A percentile compares a stretch with the other conserved stretches of the same genome.
These are phyloP conservation scores for Diutina rugosa DNA, from an alignment of 1,139 yeast species.

Conservation along the genomic window DNA sequence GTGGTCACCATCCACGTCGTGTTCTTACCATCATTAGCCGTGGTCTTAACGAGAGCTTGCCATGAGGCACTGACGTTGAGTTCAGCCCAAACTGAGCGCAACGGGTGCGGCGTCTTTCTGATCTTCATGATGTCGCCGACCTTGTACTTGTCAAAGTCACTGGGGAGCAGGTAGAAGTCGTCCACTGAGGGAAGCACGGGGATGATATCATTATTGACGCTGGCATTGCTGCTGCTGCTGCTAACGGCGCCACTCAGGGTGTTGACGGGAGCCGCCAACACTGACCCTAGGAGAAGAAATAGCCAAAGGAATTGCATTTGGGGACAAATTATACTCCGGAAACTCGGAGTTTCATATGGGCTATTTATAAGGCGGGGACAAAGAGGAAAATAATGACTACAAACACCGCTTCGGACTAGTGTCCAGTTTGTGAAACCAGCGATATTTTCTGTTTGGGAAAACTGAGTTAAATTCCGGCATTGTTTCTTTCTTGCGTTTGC, in stretches of 20 bases:
- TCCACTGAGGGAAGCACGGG: neutral
- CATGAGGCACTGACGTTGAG: neutral
- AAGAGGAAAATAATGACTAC: too few relatives aligned
- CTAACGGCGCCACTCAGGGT: neutral
- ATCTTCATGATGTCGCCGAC: neutral
- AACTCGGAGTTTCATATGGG: neutral
- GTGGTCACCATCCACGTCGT: slow-evolving; percentile 12
- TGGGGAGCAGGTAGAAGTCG: neutral
- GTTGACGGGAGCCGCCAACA: neutral
- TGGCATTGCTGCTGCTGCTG: too few relatives aligned
- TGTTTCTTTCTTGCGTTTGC: neutral
- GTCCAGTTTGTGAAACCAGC: too few relatives aligned
- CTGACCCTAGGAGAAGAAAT: neutral
- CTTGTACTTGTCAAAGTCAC: neutral
- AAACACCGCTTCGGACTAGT: too few relatives aligned
- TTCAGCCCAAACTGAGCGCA: neutral
- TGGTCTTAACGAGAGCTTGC: neutral
- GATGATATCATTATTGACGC: neutral
- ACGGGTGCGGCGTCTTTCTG: neutral
- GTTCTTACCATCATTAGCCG: neutral
- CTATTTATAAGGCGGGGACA: neutral
- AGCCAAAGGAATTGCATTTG: neutral
- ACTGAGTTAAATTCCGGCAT: neutral
- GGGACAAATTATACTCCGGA: neutral
- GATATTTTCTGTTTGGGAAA: neutral